These are phyloP conservation scores for Dillenia suffruticosa DNA, from an alignment of 164 flowering plant genomes.

Conservation along the genomic window DNA sequence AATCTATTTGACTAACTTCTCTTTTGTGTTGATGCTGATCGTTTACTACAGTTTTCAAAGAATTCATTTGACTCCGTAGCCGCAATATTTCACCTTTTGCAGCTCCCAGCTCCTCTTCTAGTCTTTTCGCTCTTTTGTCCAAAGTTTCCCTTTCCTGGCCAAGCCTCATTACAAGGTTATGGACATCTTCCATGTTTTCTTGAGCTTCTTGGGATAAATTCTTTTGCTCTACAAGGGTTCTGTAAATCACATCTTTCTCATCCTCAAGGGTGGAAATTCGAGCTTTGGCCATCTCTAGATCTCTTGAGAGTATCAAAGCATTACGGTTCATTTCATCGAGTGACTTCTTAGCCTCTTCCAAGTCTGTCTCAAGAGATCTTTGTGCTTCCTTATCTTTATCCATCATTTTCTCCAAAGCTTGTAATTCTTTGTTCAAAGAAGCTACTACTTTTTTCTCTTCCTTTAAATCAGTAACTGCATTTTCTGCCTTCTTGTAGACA, in stretches of 20 bases:
- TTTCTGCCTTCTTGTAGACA: constrained; percentile 47
- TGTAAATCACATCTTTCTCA: constrained; percentile 51
- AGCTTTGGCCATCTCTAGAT: constrained; percentile 49
- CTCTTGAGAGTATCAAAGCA: constrained; percentile 45
- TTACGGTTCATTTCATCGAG: constrained; percentile 73
- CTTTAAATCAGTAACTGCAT: constrained; percentile 33
- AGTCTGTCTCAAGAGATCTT: constrained; percentile 47
- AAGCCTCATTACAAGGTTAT: constrained; percentile 58
- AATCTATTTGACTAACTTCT: background rate
- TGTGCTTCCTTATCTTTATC: constrained; percentile 52
- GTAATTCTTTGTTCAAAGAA: constrained; percentile 49
- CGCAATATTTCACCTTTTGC: constrained; percentile 83
- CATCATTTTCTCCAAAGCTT: constrained; percentile 49
- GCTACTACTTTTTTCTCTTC: constrained; percentile 53
- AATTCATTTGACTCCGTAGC: constrained; percentile 44
- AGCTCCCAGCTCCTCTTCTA: constrained; percentile 66
- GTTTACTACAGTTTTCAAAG: constrained; percentile 26
- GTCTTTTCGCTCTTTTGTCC: constrained; percentile 58
- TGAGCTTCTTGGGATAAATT: constrained; percentile 40
- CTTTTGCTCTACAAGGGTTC: constrained; percentile 55
- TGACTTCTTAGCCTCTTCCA: constrained; percentile 72
- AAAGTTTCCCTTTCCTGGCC: constrained; percentile 71
- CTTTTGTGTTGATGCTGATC: constrained; percentile 20
- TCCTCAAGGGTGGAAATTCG: constrained; percentile 46
- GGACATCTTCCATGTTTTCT: constrained; percentile 86